Conservation (phyloP, 768 basidiomycete species). For the Suillus subalutaceus region DNA sequence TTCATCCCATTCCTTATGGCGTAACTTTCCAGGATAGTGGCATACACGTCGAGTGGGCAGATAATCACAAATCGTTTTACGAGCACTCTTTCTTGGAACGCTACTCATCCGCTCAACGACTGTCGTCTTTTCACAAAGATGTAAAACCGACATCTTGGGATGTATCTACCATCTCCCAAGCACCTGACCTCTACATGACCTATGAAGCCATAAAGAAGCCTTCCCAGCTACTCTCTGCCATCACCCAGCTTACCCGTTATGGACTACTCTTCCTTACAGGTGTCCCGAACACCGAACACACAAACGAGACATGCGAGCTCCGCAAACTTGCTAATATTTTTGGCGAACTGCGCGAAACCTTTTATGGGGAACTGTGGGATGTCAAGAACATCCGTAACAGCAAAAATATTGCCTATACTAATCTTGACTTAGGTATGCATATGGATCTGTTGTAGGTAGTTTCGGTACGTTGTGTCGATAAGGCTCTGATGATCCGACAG, state of each 20-base stretch:
- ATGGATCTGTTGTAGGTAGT: conserved; percentile 85
- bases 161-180: conserved; percentile 35
- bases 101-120: conserved; percentile 42
- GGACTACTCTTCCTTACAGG: conserved; percentile 75
- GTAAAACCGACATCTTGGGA: conserved; percentile 48
- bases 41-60: conserved; percentile 55
- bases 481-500: conserved; percentile 41
- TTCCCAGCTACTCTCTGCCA: conserved; percentile 53
- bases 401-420: conserved; percentile 94
- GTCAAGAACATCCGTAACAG: conserved; percentile 76
- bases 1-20: conserved; percentile 46
- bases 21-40: conserved; percentile 46
- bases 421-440: conserved; percentile 84
- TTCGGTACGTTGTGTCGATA: background rate
- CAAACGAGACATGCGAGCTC: conserved; percentile 65
- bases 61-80: conserved; percentile 64
- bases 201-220: conserved; percentile 55
- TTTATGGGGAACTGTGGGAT: conserved; percentile 91
- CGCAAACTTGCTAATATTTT: conserved; percentile 65
- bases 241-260: conserved; percentile 69
- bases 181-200: conserved; percentile 51
- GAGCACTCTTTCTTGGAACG: conserved; percentile 48
- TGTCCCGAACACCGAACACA: conserved; percentile 67
- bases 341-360: conserved; percentile 80
- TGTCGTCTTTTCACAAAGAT: conserved; percentile 50